Percentiles rank a stretch among this genome's conserved stretches.
phyloP scores from a whole-genome alignment of 768 basidiomycete genomes.

The Naganishia randhawae region DNA sequence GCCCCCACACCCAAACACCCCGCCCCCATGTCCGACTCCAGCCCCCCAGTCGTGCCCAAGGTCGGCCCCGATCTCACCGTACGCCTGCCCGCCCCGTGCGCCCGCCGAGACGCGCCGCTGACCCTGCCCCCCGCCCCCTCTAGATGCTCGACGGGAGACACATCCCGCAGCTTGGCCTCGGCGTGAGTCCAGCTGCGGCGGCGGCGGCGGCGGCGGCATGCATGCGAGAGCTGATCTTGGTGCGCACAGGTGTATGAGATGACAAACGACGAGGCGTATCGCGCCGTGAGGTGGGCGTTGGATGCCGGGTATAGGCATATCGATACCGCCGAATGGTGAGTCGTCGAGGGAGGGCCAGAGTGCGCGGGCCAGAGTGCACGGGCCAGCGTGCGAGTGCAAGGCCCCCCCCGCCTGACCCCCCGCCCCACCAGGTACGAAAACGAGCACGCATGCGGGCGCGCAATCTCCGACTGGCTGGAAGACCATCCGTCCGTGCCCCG shows the following conservation, averaged over 20 bases:
- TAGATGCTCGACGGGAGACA: slow-evolving; percentile 58
- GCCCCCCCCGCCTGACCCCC: slow-evolving; percentile 52
- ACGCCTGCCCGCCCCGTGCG: neutral
- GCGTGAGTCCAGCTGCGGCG: slow-evolving; percentile 46
- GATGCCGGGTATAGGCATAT: slow-evolving; percentile 69
- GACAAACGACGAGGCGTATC: slow-evolving; percentile 59
- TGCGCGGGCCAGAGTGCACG: too few relatives aligned
- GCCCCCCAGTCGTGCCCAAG: neutral
- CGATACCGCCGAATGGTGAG: slow-evolving; percentile 54
- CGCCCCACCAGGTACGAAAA: slow-evolving; percentile 60
- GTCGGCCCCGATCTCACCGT: slow-evolving; percentile 11
- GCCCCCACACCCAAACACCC: neutral
- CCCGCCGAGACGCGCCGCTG: neutral
- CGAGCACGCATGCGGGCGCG: slow-evolving; percentile 63
- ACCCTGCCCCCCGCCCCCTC: neutral
- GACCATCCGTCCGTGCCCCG: slow-evolving; percentile 54
- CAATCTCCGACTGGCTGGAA: slow-evolving; percentile 34
- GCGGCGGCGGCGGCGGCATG: too few relatives aligned
- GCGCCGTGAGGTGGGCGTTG: slow-evolving; percentile 61
- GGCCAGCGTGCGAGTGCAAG: too few relatives aligned
- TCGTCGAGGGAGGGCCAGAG: too few relatives aligned
- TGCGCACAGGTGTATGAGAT: slow-evolving; percentile 62
- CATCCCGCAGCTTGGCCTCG: slow-evolving; percentile 64
- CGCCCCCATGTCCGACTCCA: neutral
- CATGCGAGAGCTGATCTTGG: neutral